Base-by-base conservation (phyloP, 257 asterid genomes). In the Eucommia ulmoides region DNA sequence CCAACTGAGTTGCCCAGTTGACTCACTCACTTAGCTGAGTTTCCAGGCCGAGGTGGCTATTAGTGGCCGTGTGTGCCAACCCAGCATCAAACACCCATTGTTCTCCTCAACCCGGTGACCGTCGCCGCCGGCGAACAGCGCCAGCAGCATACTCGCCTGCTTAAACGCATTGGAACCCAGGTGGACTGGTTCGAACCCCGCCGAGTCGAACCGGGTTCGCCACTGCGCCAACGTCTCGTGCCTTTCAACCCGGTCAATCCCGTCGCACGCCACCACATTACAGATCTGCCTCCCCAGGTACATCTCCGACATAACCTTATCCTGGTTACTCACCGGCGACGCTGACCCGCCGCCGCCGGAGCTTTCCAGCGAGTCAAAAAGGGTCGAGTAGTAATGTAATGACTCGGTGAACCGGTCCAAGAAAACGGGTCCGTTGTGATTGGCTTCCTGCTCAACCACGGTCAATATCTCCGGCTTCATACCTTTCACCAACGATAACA, bases 41-140 rank as follows among this genome's bases (percentile, higher is more conserved):
- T 52, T 53, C 65, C 65, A 60, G 12, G 58, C 56, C 24, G 65
- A 60, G 15, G 57, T 53, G 26, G 59, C 35, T 22, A 60, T 45
- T 25, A 60, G 44, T 19, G 59, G 53, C 19, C 57, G 23, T 12
- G 38, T 47, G 23, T 51, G 44, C 65, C 65, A 51, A 42, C 52
- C 58, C 52, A 60, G 45, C 20, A 53, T 15, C 11, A 60, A 24
- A n/a, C 51, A 51, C 2, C 65, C 59, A 20, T 29, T 38, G 9
- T 45, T 24, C 33, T 51, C 65, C 10, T 48, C 53, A 11, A 60
- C 45, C 7, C 58, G 24, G 19, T 60, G 52, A 7, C 58, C 56
- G 10, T 45, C 22, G 10, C 41, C 54, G 24, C 54, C 46, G 1
- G 26, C 22, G 21, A 23, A 51, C 33, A 51, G 2, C 18, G 47